Evolutionary conservation across 495 filamentous ascomycete species (phyloP), one percentile per base, ranked within the genome.

Genomic region (Hyphodiscus hymeniophilus): DNA sequence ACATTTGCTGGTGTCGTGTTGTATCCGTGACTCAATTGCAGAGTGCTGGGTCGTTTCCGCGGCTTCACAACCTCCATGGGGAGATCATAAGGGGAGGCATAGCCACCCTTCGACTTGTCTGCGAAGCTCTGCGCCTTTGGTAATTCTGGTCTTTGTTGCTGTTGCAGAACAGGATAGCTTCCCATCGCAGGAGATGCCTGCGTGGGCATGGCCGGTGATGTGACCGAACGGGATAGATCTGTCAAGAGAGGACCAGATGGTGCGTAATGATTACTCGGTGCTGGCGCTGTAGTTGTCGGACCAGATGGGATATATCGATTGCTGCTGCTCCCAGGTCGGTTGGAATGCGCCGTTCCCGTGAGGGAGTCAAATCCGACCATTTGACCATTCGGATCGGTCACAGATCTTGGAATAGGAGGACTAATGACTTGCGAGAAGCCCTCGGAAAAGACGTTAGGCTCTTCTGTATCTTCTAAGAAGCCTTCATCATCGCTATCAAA

Each of bases 61-160:
- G 83, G 82, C 28, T 54, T 57, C 15, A 81, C 73, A 13, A 96
- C 73, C 39, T 95, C 91, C 66, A 94, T 87, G 2, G 92, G 92
- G 3, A 98, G 75, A 63, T 98, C 92, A 55, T 95, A 98, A 3
- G 92, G 92, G 20, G 89, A 95, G 24, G 79, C 75, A 60, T 97
- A 98, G 8, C 91, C 90, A 34, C 89, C 82, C 62, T 94, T 97
- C 7, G 85, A 68, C 53, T 89, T 91, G 59, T 89, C 83, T 4
- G 77, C 85, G 63, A 94, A 98, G 60, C 91, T 96, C 51, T 85
- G 71, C 0, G 81, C 75, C 53, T 76, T 61, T 17, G 58, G 50
- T 17, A 56, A 12, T 13, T 53, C 48, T 17, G 58, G 58, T 15
- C 31, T 33, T 15, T 26, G 43, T 31, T 54, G 45, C 7, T n/a